Conservation (phyloP, 441 rosid species). For the Biscutella laevigata region DNA sequence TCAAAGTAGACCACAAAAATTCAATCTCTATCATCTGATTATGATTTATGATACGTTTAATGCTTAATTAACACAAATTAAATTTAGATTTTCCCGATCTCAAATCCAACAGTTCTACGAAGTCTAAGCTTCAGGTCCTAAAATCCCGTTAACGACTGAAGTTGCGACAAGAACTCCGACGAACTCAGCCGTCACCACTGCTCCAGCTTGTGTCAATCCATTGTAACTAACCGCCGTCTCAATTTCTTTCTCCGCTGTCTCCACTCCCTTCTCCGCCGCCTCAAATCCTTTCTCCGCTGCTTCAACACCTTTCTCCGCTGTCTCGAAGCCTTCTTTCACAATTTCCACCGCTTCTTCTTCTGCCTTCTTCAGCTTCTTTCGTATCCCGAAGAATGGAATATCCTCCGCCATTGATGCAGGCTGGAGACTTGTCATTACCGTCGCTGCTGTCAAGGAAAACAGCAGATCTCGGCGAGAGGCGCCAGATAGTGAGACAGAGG, state of each 20-base stretch:
- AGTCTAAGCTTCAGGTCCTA: constrained; percentile 55
- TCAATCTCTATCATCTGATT: not conserved
- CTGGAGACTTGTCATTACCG: constrained; percentile 33
- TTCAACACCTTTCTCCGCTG: constrained; percentile 58
- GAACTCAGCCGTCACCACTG: constrained; percentile 65
- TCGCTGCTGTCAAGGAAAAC: constrained; percentile 42
- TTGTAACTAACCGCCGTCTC: constrained; percentile 52
- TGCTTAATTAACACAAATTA: constrained; percentile 3
- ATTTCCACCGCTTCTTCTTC: constrained; percentile 67
- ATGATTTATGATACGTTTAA: constrained; percentile 6
- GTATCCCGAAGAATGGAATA: constrained; percentile 67
- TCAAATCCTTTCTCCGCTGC: constrained; percentile 44
- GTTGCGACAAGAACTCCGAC: constrained; percentile 60
- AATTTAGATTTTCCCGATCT: not conserved
- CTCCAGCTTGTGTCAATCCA: constrained; percentile 70
- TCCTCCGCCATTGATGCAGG: constrained; percentile 43
- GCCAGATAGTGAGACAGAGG: constrained; percentile 13
- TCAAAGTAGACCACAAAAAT: constrained; percentile 5
- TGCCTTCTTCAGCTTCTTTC: constrained; percentile 60
- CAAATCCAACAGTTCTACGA: constrained; percentile 15
- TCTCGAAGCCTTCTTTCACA: constrained; percentile 61
- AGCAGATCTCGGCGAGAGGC: constrained; percentile 48
- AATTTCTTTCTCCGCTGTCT: constrained; percentile 40
- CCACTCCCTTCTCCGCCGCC: constrained; percentile 49
- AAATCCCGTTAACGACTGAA: constrained; percentile 67